These are phyloP conservation scores for Pyricularia pennisetigena DNA, from an alignment of 2,329 filamentous ascomycete species.

Conservation along the genomic window DNA sequence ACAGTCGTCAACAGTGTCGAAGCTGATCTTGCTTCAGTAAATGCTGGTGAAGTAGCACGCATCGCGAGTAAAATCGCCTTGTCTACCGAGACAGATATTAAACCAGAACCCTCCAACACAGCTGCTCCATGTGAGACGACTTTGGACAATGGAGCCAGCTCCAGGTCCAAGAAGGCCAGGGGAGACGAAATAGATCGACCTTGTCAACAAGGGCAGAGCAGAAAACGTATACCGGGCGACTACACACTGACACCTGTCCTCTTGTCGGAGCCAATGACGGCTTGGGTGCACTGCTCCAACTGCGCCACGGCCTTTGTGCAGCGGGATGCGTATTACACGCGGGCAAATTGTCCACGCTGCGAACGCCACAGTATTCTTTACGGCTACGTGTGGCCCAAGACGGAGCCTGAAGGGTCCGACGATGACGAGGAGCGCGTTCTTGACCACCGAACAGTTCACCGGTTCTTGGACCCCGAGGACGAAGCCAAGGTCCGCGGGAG, in stretches of 20 bases:
- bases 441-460: slow-evolving; percentile 80
- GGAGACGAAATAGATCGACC: not conserved
- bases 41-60: not conserved
- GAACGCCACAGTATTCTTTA: slow-evolving; percentile 95
- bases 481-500: slow-evolving; percentile 46
- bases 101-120: not conserved
- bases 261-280: slow-evolving; percentile 63
- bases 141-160: not conserved
- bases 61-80: not conserved
- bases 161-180: not conserved
- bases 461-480: slow-evolving; percentile 65
- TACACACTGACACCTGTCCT: slow-evolving; percentile 75
- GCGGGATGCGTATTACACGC: slow-evolving; percentile 76
- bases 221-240: slow-evolving; percentile 51
- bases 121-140: not conserved
- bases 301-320: slow-evolving; percentile 81
- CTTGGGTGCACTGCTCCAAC: slow-evolving; percentile 82
- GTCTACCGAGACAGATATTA: not conserved
- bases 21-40: not conserved
- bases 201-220: not conserved
- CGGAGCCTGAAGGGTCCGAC: slow-evolving; percentile 63
- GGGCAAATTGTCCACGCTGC: slow-evolving; percentile 79
- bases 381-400: slow-evolving; percentile 94
- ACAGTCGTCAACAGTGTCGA: not conserved
- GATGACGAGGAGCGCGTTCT: slow-evolving; percentile 66